These are phyloP conservation scores for Aleurites moluccanus DNA, from an alignment of 441 rosid genomes.

Conservation along the genomic window DNA sequence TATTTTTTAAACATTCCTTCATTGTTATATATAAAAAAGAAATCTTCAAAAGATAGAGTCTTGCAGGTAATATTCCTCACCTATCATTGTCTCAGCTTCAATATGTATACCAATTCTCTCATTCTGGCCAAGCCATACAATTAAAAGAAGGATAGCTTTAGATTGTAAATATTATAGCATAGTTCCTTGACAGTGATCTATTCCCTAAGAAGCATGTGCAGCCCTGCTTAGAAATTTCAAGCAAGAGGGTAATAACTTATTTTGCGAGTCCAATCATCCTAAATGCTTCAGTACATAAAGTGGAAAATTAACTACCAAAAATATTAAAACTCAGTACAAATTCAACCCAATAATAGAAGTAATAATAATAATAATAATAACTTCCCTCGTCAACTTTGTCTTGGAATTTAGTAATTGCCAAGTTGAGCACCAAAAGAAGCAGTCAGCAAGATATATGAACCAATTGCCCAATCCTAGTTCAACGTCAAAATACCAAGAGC, in stretches of 20 bases:
- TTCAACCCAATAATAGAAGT: not conserved
- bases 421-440: not conserved
- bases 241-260: conserved; percentile 6
- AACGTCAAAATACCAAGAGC: not conserved
- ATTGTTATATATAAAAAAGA: not conserved
- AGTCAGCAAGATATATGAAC: not conserved
- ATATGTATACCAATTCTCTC: not conserved
- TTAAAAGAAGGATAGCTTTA: not conserved
- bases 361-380: no score
- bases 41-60: not conserved
- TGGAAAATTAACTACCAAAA: not conserved
- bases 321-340: not conserved
- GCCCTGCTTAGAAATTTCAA: not conserved
- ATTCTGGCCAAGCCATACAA: not conserved
- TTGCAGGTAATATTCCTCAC: not conserved
- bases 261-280: not conserved
- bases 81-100: not conserved
- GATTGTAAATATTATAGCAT: not conserved
- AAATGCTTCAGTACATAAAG: not conserved
- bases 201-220: not conserved
- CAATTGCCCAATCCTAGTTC: not conserved
- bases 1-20: not conserved
- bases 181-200: not conserved
- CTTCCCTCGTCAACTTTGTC: not conserved
- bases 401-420: not conserved